phyloP scores from a whole-genome alignment of 2,329 filamentous ascomycete genomes.

The Plenodomus lindquistii region DNA sequence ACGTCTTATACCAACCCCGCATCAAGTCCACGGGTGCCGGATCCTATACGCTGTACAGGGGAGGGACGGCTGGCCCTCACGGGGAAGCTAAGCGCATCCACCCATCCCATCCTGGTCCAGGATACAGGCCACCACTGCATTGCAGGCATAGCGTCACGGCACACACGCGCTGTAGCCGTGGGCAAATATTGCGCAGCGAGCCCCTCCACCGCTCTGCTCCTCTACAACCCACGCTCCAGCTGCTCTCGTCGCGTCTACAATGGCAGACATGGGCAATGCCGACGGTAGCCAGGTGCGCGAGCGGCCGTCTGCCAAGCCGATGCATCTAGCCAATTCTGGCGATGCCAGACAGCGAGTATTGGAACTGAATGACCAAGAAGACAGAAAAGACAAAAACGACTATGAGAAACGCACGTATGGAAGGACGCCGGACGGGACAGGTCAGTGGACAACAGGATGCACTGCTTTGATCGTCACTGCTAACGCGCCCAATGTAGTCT shows the following conservation, averaged over 20 bases:
- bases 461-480: conserved; percentile 11
- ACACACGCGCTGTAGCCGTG: conserved; percentile 24
- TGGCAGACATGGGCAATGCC: conserved; percentile 31
- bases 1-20: not conserved
- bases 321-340: conserved; percentile 33
- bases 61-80: conserved; percentile 5
- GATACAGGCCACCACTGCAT: conserved; percentile 20
- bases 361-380: conserved; percentile 55
- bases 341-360: conserved; percentile 53
- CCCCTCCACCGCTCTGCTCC: conserved; percentile 15
- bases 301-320: conserved; percentile 33
- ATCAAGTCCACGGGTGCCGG: not conserved
- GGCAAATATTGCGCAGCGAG: conserved; percentile 21
- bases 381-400: conserved; percentile 51
- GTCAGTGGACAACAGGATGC: conserved; percentile 58
- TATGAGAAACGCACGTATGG: conserved; percentile 81
- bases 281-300: conserved; percentile 37
- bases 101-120: conserved; percentile 23
- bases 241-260: conserved; percentile 19
- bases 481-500: conserved; percentile 63
- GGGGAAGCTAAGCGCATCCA: conserved; percentile 9
- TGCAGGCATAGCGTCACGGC: conserved; percentile 33
- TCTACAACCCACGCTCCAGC: conserved; percentile 19
- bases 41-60: not conserved
- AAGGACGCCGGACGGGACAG: conserved; percentile 84